Conservation (phyloP, 75 land plant species). For the Cryptomeria japonica region DNA sequence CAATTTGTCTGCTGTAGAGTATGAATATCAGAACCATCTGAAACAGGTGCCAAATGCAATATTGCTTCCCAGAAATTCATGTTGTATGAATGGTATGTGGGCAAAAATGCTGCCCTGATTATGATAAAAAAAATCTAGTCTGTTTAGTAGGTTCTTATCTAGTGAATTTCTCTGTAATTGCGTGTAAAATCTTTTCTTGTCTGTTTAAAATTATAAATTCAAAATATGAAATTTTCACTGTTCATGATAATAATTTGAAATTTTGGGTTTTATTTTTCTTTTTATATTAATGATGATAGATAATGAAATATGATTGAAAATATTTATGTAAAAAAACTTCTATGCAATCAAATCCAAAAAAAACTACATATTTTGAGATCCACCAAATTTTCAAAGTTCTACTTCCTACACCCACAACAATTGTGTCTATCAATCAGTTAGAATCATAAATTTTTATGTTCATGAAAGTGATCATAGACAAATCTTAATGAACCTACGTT, state of each 20-base stretch:
- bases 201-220: no score
- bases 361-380: background rate
- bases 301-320: no score
- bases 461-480: background rate
- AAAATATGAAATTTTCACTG: no score
- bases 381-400: background rate
- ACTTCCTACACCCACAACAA: background rate
- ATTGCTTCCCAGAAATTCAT: background rate
- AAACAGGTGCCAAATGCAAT: no score
- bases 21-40: no score
- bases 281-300: no score
- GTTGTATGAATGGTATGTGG: background rate
- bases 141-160: background rate
- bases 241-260: no score
- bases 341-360: no score
- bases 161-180: background rate
- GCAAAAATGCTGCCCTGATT: background rate
- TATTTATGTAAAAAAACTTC: no score
- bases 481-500: slow-evolving; percentile 40
- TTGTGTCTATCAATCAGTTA: background rate
- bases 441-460: background rate
- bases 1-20: no score
- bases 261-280: no score
- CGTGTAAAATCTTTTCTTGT: no score
- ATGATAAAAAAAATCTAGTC: background rate